A percentile compares a stretch with the other conserved stretches of the same genome.
Evolutionary conservation across 2,329 filamentous ascomycete genomes (phyloP).

Genomic region (Tolypocladium pustulatum): DNA sequence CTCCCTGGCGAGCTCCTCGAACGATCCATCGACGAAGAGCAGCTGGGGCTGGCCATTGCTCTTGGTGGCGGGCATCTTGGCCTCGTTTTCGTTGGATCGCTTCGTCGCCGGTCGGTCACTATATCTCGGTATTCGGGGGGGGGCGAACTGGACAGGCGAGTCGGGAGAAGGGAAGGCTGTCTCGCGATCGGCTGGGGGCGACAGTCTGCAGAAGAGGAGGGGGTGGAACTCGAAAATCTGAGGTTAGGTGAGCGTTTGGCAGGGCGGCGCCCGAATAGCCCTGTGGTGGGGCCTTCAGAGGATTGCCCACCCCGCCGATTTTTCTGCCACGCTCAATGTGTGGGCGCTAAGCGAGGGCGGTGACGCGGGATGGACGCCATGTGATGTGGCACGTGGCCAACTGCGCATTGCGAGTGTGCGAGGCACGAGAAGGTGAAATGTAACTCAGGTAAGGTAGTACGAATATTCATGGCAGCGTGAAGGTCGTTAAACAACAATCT

Average conservation of each 20-base stretch:
- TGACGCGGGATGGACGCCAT: slow-evolving; percentile 13
- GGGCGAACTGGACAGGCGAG: slow-evolving; percentile 3
- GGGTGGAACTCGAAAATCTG: slow-evolving; percentile 15
- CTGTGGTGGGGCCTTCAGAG: slow-evolving; percentile 23
- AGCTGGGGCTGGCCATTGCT: slow-evolving; percentile 44
- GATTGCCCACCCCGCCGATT: slow-evolving; percentile 23
- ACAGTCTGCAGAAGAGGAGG: slow-evolving; percentile 7
- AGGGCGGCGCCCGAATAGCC: slow-evolving; percentile 25
- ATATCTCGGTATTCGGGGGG: slow-evolving; percentile 1
- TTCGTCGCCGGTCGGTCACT: slow-evolving; percentile 8
- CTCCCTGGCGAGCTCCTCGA: slow-evolving; percentile 87
- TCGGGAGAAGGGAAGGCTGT: slow-evolving; percentile 6
- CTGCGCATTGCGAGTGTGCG: background rate
- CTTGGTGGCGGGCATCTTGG: slow-evolving; percentile 20
- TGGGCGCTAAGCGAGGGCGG: slow-evolving; percentile 31
- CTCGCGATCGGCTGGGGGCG: slow-evolving; percentile 10
- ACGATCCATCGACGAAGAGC: slow-evolving; percentile 79
- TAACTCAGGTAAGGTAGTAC: too few relatives aligned
- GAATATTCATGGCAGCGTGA: too few relatives aligned
- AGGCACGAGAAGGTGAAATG: too few relatives aligned
- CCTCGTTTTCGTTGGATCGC: slow-evolving; percentile 6
- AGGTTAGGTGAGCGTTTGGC: slow-evolving; percentile 13
- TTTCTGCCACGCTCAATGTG: slow-evolving; percentile 26
- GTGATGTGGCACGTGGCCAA: slow-evolving; percentile 12
- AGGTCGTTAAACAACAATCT: too few relatives aligned